Evolutionary conservation across 371 early-diverging fungal species (phyloP).

Genomic region (Lichtheimia hyalospora): DNA sequence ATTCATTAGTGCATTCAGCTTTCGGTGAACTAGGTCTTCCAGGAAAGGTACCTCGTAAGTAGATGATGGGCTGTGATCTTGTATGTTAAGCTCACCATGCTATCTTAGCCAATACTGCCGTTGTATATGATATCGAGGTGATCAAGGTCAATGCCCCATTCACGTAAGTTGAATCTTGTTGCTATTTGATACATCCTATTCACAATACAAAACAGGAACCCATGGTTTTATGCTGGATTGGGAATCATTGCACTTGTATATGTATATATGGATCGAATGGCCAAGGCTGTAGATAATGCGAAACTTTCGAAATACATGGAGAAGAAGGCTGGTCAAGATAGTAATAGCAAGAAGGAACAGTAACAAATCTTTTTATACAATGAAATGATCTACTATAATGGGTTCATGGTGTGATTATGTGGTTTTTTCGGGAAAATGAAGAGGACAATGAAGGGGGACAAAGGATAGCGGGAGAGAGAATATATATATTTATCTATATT

Average conservation of each 20-base stretch:
- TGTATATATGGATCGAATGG: conserved; percentile 10
- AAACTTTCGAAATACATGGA: conserved; percentile 22
- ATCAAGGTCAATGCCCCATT: conserved; percentile 26
- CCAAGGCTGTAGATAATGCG: conserved; percentile 17
- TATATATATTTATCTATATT: neutral
- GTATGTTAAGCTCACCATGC: neutral
- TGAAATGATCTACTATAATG: no score
- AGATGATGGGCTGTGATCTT: neutral
- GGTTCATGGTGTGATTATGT: neutral
- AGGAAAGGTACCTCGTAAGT: conserved; percentile 34
- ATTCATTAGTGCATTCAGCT: conserved; percentile 10
- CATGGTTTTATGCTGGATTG: conserved; percentile 35
- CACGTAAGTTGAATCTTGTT: conserved; percentile 21
- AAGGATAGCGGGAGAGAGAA: neutral
- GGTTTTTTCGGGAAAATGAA: neutral
- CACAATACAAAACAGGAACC: conserved; percentile 22
- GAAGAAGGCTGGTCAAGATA: no score
- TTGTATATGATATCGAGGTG: conserved; percentile 41
- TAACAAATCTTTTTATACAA: no score
- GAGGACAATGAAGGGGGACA: neutral
- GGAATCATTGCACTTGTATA: conserved; percentile 12
- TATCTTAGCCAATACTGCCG: conserved; percentile 27
- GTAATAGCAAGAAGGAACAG: no score
- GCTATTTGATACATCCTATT: neutral
- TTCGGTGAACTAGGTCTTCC: conserved; percentile 38